phyloP scores from a whole-genome alignment of 306 rosid genomes.

The Geum urbanum region DNA sequence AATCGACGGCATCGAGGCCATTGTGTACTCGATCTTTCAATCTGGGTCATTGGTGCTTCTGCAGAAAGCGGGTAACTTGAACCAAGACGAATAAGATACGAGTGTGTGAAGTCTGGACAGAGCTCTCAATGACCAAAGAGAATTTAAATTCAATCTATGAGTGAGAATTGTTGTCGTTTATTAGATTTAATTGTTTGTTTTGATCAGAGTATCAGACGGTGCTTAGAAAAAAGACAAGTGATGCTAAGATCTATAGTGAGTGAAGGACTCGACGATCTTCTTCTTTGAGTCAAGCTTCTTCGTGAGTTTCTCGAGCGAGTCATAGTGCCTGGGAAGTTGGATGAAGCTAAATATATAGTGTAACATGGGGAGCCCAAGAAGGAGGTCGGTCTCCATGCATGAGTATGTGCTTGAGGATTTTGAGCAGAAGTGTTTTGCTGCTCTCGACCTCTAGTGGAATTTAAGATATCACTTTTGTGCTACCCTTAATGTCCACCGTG shows the following conservation, averaged over 20 bases:
- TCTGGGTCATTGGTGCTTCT: not conserved
- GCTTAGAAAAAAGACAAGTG: not conserved
- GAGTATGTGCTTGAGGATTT: not conserved
- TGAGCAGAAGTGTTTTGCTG: not conserved
- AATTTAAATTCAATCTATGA: not conserved
- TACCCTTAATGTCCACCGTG: too few relatives aligned
- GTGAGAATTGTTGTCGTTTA: slow-evolving; percentile 22
- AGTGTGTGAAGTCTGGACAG: not conserved
- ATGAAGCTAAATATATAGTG: not conserved
- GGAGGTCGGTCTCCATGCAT: not conserved
- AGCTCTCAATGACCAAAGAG: slow-evolving; percentile 2
- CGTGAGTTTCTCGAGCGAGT: not conserved
- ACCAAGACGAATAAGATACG: not conserved
- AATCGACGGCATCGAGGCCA: not conserved
- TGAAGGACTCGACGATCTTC: too few relatives aligned
- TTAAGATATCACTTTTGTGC: too few relatives aligned
- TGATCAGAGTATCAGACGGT: not conserved
- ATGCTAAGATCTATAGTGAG: too few relatives aligned
- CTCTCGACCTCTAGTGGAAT: too few relatives aligned
- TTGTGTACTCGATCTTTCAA: not conserved
- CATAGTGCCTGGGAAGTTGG: not conserved
- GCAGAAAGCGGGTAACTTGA: not conserved
- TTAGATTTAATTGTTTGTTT: too few relatives aligned
- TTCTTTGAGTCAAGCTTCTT: too few relatives aligned
- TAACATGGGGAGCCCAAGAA: not conserved